Conservation (phyloP, 108 stramenopile species). For the Hondaea fermentalgiana region DNA sequence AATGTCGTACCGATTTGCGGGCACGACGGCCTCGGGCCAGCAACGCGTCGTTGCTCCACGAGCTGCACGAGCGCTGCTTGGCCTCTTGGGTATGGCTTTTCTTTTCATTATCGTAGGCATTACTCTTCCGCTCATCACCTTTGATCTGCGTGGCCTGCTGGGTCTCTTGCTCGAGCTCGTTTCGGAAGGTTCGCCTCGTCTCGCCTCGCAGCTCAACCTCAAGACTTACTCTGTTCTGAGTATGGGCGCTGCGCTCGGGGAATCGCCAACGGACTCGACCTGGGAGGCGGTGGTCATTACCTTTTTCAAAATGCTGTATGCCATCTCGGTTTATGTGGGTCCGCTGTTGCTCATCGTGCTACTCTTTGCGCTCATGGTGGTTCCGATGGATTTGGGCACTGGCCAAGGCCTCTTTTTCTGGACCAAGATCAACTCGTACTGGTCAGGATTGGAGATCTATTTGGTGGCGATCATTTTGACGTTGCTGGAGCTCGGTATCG, state of each 20-base stretch:
- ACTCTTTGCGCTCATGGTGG: not conserved
- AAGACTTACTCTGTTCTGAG: not conserved
- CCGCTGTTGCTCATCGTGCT: not conserved
- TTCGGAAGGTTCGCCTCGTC: not conserved
- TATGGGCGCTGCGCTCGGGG: not conserved
- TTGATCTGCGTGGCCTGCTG: not conserved
- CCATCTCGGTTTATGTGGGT: not conserved
- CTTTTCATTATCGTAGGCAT: not conserved
- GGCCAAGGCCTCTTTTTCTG: not conserved
- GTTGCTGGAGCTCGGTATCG: not conserved
- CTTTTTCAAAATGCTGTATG: not conserved
- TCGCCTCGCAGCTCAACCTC: not conserved
- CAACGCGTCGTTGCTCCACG: not conserved
- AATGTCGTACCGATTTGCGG: not conserved
- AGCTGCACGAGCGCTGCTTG: not conserved
- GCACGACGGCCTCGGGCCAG: not conserved
- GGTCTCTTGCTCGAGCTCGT: not conserved
- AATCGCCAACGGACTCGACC: not conserved
- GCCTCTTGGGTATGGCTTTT: not conserved
- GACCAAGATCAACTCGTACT: conserved; percentile 4
- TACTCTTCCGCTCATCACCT: not conserved
- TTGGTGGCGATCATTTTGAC: not conserved
- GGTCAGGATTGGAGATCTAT: not conserved
- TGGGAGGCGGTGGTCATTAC: not conserved
- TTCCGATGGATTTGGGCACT: not conserved